Evolutionary conservation across 2,329 filamentous ascomycete genomes (phyloP).

Genomic region (Ceratocystis papillata): DNA sequence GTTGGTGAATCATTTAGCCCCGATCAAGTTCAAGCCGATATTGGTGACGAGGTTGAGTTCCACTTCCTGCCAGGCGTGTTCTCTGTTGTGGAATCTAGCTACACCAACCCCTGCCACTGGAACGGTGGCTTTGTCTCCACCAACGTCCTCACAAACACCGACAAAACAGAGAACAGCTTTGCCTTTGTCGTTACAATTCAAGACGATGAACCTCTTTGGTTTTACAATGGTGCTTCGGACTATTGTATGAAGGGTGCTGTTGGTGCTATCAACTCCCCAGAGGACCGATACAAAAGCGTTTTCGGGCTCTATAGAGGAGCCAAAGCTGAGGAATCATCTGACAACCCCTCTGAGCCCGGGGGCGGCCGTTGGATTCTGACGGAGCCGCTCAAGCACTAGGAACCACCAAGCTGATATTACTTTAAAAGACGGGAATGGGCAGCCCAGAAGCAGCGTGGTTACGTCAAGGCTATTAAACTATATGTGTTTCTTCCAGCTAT

Average conservation of each 20-base stretch:
- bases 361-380: too few relatives aligned
- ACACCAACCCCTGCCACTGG: not conserved
- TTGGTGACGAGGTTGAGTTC: not conserved
- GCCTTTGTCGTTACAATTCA: constrained; percentile 30
- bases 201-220: not conserved
- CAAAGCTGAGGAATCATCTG: too few relatives aligned
- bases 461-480: too few relatives aligned
- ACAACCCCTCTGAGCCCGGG: too few relatives aligned
- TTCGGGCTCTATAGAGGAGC: too few relatives aligned
- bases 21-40: constrained; percentile 26
- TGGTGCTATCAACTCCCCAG: constrained; percentile 22
- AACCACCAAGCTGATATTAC: too few relatives aligned
- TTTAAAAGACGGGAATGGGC: too few relatives aligned
- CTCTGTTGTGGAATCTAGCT: not conserved
- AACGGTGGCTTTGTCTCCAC: not conserved
- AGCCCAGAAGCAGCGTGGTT: too few relatives aligned
- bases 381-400: too few relatives aligned
- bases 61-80: not conserved
- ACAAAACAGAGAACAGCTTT: constrained; percentile 27
- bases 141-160: too few relatives aligned
- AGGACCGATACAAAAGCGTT: not conserved
- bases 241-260: constrained; percentile 27
- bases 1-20: constrained; percentile 36
- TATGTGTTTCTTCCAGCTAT: too few relatives aligned
- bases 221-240: not conserved